Evolutionary conservation across 805 yeast genomes (phyloP).

Genomic region (Metschnikowia cubensis): DNA sequence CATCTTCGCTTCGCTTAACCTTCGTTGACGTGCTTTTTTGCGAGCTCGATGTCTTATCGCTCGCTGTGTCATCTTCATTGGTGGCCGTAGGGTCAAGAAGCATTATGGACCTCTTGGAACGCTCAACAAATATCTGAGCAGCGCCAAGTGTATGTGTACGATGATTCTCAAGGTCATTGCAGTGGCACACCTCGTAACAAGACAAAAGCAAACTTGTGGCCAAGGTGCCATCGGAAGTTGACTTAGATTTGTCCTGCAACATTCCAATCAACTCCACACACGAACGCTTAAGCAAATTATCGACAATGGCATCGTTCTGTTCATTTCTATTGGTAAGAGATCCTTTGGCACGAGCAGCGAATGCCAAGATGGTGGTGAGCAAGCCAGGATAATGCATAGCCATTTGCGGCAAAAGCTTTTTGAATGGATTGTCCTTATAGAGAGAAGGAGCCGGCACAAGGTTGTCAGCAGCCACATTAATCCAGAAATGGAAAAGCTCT

Average conservation of each 20-base stretch:
- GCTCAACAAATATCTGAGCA: slow-evolving; percentile 53
- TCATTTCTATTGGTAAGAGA: slow-evolving; percentile 21
- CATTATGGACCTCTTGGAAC: slow-evolving; percentile 23
- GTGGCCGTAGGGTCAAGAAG: neutral
- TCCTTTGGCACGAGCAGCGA: slow-evolving; percentile 33
- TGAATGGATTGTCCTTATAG: slow-evolving; percentile 63
- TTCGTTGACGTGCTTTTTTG: neutral
- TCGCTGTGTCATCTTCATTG: neutral
- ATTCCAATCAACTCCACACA: slow-evolving; percentile 52
- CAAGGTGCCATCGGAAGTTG: slow-evolving; percentile 63
- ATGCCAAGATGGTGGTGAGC: slow-evolving; percentile 50
- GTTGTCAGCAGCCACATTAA: slow-evolving; percentile 54
- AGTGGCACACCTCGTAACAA: slow-evolving; percentile 49
- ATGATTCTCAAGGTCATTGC: slow-evolving; percentile 49
- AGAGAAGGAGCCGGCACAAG: slow-evolving; percentile 64
- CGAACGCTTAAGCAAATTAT: slow-evolving; percentile 52
- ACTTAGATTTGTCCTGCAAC: slow-evolving; percentile 47
- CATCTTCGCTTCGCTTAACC: slow-evolving; percentile 26
- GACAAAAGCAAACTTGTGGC: slow-evolving; percentile 58
- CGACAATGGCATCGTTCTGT: slow-evolving; percentile 40
- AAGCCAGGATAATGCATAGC: slow-evolving; percentile 59
- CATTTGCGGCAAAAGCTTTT: slow-evolving; percentile 59
- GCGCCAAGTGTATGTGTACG: slow-evolving; percentile 67
- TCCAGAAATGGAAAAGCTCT: slow-evolving; percentile 60
- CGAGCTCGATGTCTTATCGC: neutral